Evolutionary conservation across 2,329 filamentous ascomycete species (phyloP).

Genomic region (Colletotrichum cereale): DNA sequence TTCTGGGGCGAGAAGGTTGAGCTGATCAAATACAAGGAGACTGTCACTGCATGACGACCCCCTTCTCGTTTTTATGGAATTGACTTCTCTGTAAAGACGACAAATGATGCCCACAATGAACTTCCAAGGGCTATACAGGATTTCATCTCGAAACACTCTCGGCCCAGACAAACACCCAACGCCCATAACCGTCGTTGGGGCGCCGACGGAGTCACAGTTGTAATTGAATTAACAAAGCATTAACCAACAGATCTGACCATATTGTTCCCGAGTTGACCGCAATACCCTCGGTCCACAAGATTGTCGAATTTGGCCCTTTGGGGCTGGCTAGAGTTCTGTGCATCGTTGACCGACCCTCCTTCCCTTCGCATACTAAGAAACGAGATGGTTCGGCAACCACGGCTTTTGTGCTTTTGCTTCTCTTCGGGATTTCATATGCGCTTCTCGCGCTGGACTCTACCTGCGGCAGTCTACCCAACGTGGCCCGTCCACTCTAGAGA

Average conservation of each 20-base stretch:
- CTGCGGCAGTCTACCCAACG: conserved; percentile 5
- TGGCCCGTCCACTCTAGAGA: neutral
- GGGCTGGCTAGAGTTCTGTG: neutral
- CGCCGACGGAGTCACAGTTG: conserved; percentile 17
- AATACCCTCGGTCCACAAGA: neutral
- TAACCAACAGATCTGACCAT: neutral
- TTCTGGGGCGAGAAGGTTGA: too few species aligned
- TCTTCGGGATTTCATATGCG: conserved; percentile 8
- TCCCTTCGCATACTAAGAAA: too few species aligned
- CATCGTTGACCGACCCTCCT: neutral
- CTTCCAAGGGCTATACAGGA: conserved; percentile 1
- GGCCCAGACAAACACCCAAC: conserved; percentile 1
- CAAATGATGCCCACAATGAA: neutral
- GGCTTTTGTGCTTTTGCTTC: conserved; percentile 1
- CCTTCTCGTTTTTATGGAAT: too few species aligned
- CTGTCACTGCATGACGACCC: too few species aligned
- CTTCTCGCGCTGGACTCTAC: conserved; percentile 6
- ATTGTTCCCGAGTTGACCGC: neutral
- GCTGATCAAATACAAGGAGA: too few species aligned
- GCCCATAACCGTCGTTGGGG: neutral
- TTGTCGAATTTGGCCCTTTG: neutral
- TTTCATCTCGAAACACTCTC: conserved; percentile 15
- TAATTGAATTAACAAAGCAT: conserved; percentile 1
- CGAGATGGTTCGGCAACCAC: conserved; percentile 20
- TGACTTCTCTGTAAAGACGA: too few species aligned